phyloP scores from a whole-genome alignment of 1,284 basidiomycete genomes.

The Ustilago nuda region DNA sequence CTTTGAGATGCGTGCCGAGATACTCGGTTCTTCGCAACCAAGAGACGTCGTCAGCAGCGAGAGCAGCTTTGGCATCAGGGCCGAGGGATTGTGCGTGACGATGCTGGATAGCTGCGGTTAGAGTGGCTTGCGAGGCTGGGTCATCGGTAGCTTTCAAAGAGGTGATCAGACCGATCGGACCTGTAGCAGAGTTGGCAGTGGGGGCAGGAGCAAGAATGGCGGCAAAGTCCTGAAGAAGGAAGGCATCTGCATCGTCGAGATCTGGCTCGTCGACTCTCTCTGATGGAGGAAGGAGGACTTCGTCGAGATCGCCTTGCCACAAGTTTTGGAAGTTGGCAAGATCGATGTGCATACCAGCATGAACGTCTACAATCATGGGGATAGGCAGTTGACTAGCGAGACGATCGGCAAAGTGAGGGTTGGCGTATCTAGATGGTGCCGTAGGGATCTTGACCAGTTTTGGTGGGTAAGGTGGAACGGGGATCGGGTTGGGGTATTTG shows the following conservation, averaged over 20 bases:
- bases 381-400: constrained; percentile 61
- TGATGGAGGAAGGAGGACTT: constrained; percentile 30
- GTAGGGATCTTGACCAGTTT: constrained; percentile 62
- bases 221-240: constrained; percentile 61
- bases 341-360: constrained; percentile 67
- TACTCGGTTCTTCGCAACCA: constrained; percentile 68
- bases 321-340: constrained; percentile 61
- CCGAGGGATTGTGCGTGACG: constrained; percentile 49
- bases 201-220: constrained; percentile 35
- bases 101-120: constrained; percentile 47
- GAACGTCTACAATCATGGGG: constrained; percentile 63
- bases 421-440: constrained; percentile 58
- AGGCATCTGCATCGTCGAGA: constrained; percentile 64
- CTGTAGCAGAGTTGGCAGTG: constrained; percentile 25
- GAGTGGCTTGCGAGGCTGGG: constrained; percentile 26
- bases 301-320: constrained; percentile 59
- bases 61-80: constrained; percentile 42
- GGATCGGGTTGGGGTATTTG: constrained; percentile 68
- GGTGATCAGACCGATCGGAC: constrained; percentile 40
- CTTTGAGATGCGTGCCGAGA: constrained; percentile 61
- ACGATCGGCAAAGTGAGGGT: constrained; percentile 62
- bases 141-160: constrained; percentile 41
- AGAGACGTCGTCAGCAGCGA: constrained; percentile 60
- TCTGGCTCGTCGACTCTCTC: constrained; percentile 31
- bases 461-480: constrained; percentile 66